Percentiles rank a stretch among this genome's conserved stretches.
Evolutionary conservation across 306 rosid genomes (phyloP).

Genomic region (peach (Prunus persica)): Prunus_persica_NCBIv2 NC_034011.1:19997001-19997500

Average conservation of each 20-base stretch:
- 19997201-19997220: conserved; percentile 73
- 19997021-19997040: conserved; percentile 67
- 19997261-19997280: conserved; percentile 81
- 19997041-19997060: conserved; percentile 41
- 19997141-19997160: conserved; percentile 80
- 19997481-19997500: conserved; percentile 36
- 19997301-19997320: conserved; percentile 74
- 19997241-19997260: conserved; percentile 47
- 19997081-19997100: conserved; percentile 6
- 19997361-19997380: conserved; percentile 59
- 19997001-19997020: conserved; percentile 65
- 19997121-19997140: conserved; percentile 37
- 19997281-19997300: conserved; percentile 70
- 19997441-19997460: conserved; percentile 29
- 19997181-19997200: conserved; percentile 84
- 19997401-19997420: conserved; percentile 45
- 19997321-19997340: conserved; percentile 55
- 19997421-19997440: conserved; percentile 41
- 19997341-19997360: conserved; percentile 51
- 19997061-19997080: conserved; percentile 33
- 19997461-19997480: conserved; percentile 21
- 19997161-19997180: conserved; percentile 62
- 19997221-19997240: conserved; percentile 39
- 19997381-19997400: conserved; percentile 60
- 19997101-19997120: background rate